Conservation (phyloP, 192 early-diverging fungal genomes). For the Coemansia aciculifera region DNA sequence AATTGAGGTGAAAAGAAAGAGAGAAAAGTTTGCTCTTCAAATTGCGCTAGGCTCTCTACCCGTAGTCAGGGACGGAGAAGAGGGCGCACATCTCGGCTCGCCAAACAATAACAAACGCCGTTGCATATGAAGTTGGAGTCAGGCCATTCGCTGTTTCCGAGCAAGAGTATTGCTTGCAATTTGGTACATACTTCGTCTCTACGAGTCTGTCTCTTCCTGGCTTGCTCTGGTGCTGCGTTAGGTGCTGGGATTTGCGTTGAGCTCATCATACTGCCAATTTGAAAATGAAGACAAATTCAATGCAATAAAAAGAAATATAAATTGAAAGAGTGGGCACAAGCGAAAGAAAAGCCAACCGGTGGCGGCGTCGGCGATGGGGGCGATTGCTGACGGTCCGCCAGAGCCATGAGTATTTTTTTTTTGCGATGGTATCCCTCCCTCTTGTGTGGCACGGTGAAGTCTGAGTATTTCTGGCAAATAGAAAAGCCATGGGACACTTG, state of each 20-base stretch:
- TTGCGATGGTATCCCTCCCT: background rate
- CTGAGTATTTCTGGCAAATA: background rate
- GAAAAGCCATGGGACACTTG: background rate
- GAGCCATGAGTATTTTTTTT: background rate
- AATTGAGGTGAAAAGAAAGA: background rate
- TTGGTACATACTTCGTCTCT: slow-evolving; percentile 43
- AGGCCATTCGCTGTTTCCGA: background rate
- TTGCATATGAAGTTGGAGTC: background rate
- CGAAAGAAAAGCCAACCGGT: background rate
- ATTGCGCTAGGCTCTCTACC: background rate
- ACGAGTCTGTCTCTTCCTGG: slow-evolving; percentile 50
- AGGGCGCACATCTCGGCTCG: background rate
- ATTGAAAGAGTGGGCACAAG: background rate
- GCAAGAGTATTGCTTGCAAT: background rate
- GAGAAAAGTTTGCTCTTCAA: background rate
- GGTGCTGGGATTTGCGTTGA: slow-evolving; percentile 31
- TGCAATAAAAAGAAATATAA: background rate
- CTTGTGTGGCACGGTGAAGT: background rate
- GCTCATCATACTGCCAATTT: slow-evolving; percentile 34
- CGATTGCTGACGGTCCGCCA: background rate
- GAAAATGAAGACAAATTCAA: background rate
- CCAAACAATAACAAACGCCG: background rate
- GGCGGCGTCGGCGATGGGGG: background rate
- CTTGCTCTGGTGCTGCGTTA: slow-evolving; percentile 40
- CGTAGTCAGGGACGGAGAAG: background rate